Percentiles rank a stretch among this genome's conserved stretches.
Evolutionary conservation across 495 filamentous ascomycete genomes (phyloP).

Genomic region (Ascobolus immersus): DNA sequence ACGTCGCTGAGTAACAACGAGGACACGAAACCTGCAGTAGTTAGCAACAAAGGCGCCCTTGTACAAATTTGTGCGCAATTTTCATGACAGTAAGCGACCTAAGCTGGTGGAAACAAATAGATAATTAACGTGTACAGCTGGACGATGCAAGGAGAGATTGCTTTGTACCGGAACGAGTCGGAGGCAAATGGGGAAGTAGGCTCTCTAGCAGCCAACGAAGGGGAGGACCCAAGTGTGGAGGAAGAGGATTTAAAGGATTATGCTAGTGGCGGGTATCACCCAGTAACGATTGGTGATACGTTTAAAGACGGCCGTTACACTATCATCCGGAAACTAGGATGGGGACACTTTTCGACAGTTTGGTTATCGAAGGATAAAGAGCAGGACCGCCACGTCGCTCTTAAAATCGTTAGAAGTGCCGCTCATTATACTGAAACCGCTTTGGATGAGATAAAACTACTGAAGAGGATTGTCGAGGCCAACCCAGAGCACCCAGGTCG

Average conservation of each 20-base stretch:
- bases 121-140: background rate
- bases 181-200: too few species aligned
- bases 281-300: conserved; percentile 72
- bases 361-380: conserved; percentile 88
- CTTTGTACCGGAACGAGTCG: too few species aligned
- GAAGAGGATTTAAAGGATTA: conserved; percentile 98
- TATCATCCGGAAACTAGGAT: conserved; percentile 86
- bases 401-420: conserved; percentile 92
- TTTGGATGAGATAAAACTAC: conserved; percentile 93
- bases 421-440: conserved; percentile 97
- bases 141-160: background rate
- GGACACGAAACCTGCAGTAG: too few species aligned
- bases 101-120: too few species aligned
- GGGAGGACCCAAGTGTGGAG: conserved; percentile 77
- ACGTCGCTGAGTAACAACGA: too few species aligned
- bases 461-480: conserved; percentile 86
- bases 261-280: conserved; percentile 96
- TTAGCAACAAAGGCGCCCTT: too few species aligned
- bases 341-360: conserved; percentile 97
- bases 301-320: conserved; percentile 97
- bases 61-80: too few species aligned
- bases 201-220: conserved; percentile 44
- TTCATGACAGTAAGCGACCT: too few species aligned
- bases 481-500: conserved; percentile 83
- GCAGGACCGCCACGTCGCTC: conserved; percentile 76